phyloP scores from a whole-genome alignment of 306 rosid genomes.

The Castanea mollissima region DNA sequence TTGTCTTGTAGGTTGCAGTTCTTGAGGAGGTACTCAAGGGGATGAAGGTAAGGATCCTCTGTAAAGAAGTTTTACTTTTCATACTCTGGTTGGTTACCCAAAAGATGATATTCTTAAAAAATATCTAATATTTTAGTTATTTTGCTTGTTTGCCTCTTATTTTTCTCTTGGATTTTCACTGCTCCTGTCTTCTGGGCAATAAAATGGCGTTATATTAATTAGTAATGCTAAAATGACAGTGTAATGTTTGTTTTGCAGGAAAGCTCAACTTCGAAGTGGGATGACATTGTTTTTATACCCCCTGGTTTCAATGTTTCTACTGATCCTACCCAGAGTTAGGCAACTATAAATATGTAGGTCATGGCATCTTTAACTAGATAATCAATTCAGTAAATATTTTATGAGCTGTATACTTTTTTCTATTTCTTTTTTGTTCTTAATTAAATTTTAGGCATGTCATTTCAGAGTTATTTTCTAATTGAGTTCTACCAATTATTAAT shows the following conservation, averaged over 20 bases:
- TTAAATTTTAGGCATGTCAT: neutral
- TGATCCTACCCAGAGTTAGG: constrained; percentile 42
- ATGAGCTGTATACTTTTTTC: neutral
- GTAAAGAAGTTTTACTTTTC: neutral
- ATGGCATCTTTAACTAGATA: constrained; percentile 15
- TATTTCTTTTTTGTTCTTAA: neutral
- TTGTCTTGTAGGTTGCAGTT: constrained; percentile 63
- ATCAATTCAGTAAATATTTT: neutral
- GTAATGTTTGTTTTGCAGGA: constrained; percentile 54
- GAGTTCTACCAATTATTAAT: too few relatives aligned
- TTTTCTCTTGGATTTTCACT: neutral
- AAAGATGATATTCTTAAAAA: neutral
- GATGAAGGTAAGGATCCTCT: constrained; percentile 70
- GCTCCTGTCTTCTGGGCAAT: neutral
- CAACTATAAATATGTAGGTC: constrained; percentile 13
- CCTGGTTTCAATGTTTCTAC: constrained; percentile 83
- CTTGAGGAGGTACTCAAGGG: constrained; percentile 87
- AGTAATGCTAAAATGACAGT: constrained; percentile 5
- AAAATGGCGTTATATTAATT: neutral
- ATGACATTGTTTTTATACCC: constrained; percentile 82
- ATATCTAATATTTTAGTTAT: neutral
- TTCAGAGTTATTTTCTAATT: too few relatives aligned
- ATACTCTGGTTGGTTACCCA: neutral
- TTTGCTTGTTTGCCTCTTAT: neutral
- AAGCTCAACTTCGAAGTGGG: constrained; percentile 56